Base-by-base conservation (phyloP, 768 basidiomycete species). In the Mycena vitilis region DNA sequence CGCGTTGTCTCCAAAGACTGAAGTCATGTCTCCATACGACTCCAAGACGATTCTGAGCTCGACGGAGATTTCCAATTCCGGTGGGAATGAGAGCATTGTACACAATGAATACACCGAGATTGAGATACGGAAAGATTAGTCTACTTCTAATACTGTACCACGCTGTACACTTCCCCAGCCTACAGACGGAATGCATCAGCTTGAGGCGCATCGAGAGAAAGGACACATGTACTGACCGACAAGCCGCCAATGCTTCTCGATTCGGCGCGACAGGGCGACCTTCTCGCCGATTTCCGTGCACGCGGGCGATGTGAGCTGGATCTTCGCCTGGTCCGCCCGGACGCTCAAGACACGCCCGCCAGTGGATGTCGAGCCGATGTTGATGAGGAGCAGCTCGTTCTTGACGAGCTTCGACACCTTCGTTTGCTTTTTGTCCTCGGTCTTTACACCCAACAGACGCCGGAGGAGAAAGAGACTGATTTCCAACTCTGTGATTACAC, bases 391-490 rank as follows among this genome's bases (percentile, higher is more conserved):
- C 2, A 96, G 86, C 81, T 98, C 96, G 80, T 92, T 92, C 82
- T 97, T 97, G 66, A 89, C 86, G 52, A 98, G 87, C 79, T 98
- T 98, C 60, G 94, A 85, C 25, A 95, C 94, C 81, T 96, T 99
- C 23, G 98, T 98, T 78, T 96, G 95, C 79, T 98, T 99, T 85
- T 96, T 98, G 83, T 99, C 98, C 80, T 98, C 97, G 25, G 96
- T 95, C 80, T 96, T 96, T 70, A 99, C 98, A 78, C 98, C 97
- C n/a, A 99, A 88, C 61, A 99, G 83, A 67, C 98, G 90, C 68
- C 98, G 94, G 40, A 99, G 91, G 38, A 99, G 84, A 91, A 98
- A 99, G 73, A 96, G 85, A 73, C 89, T 93, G 77, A 96, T 95
- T 80, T 96, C 95, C 62, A 96, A 85, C 80, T 96, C 95, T 95